Percentiles rank a stretch among this genome's conserved stretches.
Conservation (phyloP, 1,284 basidiomycete genomes). For the Salmacisia buchloeana region DNA sequence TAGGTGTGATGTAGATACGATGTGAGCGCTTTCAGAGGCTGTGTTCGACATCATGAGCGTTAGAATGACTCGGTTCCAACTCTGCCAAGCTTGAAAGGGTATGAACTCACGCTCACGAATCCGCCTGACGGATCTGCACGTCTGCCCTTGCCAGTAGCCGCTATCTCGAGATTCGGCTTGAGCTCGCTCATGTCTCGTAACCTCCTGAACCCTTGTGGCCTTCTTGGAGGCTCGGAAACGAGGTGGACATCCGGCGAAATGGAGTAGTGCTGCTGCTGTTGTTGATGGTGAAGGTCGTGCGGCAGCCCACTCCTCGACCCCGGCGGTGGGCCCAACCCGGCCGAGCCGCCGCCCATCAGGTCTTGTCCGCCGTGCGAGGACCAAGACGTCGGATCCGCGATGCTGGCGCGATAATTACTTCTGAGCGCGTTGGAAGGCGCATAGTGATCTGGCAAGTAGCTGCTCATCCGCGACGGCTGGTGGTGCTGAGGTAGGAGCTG, state of each 20-base stretch:
- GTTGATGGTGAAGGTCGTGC: background rate
- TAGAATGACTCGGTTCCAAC: background rate
- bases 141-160: conserved; percentile 8
- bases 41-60: no score
- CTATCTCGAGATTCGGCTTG: conserved; percentile 9
- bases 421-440: background rate
- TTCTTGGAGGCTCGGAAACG: background rate
- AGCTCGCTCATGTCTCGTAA: conserved; percentile 9
- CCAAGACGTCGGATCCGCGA: background rate
- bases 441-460: background rate
- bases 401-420: background rate
- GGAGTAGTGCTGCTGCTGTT: background rate
- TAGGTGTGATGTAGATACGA: conserved; percentile 50
- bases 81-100: background rate
- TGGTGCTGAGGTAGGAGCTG: background rate
- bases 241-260: background rate
- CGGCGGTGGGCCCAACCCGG: background rate
- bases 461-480: background rate
- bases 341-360: no score
- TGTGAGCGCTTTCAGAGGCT: conserved; percentile 47
- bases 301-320: background rate
- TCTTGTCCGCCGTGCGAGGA: background rate
- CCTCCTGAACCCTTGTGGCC: conserved; percentile 7
- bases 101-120: conserved; percentile 33
- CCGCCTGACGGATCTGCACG: conserved; percentile 46